Conservation (phyloP, 2,329 filamentous ascomycete genomes). For the Diaporthe vexans region DNA sequence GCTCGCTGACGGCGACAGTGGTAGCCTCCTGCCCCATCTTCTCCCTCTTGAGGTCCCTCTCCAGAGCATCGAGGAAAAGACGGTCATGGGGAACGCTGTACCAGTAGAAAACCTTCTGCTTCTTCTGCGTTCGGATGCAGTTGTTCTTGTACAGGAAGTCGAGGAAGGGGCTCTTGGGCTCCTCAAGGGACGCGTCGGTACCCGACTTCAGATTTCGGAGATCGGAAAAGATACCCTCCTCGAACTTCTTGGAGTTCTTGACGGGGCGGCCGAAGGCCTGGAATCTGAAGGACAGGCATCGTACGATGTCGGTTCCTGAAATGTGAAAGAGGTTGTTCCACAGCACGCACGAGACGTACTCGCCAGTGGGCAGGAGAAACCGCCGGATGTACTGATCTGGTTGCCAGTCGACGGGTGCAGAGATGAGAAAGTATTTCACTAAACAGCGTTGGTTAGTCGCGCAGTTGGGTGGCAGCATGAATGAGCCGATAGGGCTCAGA, state of each 20-base stretch:
- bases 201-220: constrained; percentile 98
- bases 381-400: constrained; percentile 96
- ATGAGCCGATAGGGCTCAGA: neutral
- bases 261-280: constrained; percentile 98
- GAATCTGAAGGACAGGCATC: constrained; percentile 97
- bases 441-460: constrained; percentile 46
- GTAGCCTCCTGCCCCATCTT: constrained; percentile 99
- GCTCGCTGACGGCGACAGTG: constrained; percentile 96
- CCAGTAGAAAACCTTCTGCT: constrained; percentile 99
- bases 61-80: constrained; percentile 95
- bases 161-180: constrained; percentile 97
- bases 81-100: constrained; percentile 99
- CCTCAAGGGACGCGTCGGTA: constrained; percentile 96
- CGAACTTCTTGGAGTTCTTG: constrained; percentile 99
- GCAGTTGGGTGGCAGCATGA: neutral
- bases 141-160: constrained; percentile 99
- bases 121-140: constrained; percentile 99
- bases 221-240: constrained; percentile 99
- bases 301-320: constrained; percentile 97
- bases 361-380: constrained; percentile 94
- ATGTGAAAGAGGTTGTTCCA: constrained; percentile 99
- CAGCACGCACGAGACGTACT: constrained; percentile 98
- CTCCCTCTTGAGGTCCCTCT: constrained; percentile 97
- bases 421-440: constrained; percentile 99
- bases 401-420: constrained; percentile 97